A percentile compares a stretch with the other conserved stretches of the same genome.
These are phyloP conservation scores for Fusarium nodosum DNA, from an alignment of 2,329 filamentous ascomycete species.

Conservation along the genomic window DNA sequence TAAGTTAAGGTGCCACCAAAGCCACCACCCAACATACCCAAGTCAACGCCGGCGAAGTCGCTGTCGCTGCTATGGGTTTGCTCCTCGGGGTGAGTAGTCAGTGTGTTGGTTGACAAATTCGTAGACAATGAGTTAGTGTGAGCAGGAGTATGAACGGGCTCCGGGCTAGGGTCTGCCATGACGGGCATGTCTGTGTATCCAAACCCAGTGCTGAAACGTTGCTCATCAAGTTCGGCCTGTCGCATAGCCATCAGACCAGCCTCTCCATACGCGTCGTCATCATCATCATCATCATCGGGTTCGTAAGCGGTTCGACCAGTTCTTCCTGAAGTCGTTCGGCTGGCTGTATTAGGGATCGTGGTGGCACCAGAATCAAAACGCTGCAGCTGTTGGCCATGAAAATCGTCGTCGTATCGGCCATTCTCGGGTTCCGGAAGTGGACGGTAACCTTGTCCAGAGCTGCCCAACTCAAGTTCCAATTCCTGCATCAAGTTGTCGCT, in stretches of 20 bases:
- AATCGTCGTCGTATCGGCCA: constrained; percentile 62
- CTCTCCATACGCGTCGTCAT: constrained; percentile 89
- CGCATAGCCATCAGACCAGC: constrained; percentile 87
- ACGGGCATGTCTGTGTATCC: constrained; percentile 52
- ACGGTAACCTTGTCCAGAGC: constrained; percentile 52
- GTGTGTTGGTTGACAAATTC: constrained; percentile 57
- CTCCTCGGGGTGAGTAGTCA: constrained; percentile 65
- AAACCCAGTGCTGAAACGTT: constrained; percentile 58
- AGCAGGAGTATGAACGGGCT: constrained; percentile 39
- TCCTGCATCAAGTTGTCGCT: constrained; percentile 70
- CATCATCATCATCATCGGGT: constrained; percentile 69
- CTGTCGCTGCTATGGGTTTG: constrained; percentile 72
- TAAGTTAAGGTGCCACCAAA: constrained; percentile 69
- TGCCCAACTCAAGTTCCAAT: constrained; percentile 67
- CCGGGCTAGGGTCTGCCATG: constrained; percentile 44
- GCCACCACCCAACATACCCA: constrained; percentile 80
- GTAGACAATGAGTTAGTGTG: constrained; percentile 55
- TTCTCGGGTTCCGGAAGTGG: constrained; percentile 60
- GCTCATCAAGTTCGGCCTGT: constrained; percentile 84
- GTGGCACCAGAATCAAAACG: constrained; percentile 66
- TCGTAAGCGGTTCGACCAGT: constrained; percentile 39
- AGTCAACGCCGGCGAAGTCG: constrained; percentile 77
- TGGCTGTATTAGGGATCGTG: constrained; percentile 54
- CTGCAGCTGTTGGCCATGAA: constrained; percentile 58
- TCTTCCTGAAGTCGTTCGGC: constrained; percentile 43